Evolutionary conservation across 1,284 basidiomycete species (phyloP), one percentile per base, ranked within the genome.

Genomic region (Cutaneotrichosporon sp.): DNA sequence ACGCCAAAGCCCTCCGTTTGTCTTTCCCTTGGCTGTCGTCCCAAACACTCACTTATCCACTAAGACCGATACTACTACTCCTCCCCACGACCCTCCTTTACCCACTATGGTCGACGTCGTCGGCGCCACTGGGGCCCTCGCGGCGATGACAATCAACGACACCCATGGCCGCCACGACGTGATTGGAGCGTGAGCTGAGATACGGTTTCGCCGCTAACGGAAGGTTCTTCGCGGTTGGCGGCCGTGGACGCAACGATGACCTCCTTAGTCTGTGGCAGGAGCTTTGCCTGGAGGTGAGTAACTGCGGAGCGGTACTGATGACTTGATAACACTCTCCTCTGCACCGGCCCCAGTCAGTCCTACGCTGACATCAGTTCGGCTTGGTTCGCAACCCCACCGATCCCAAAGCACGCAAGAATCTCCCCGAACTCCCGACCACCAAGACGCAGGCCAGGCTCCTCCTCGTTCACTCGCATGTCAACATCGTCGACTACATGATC

Each of bases 211-310:
- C n/a, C n/a, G n/a, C 34, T 37, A 20, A 37, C 17, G 5, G 34
- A n/a, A 37, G 34, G 16, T 37, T 19, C n/a, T 11, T 37, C 17
- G 34, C 34, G n/a, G n/a, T n/a, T 20, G n/a, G n/a, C 16, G 9
- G n/a, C 6, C 14, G 17, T 26, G 24, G 17, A 5, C 26, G 39
- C 16, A 26, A 42, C 16, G 25, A 16, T 26, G 24, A 26, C 52
- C 70, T 68, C 48, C 60, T 74, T 4, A 55, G 61, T 12, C 52
- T 74, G 6, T 74, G 70, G 70, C 72, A 72, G 50, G 62, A 70
- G 1, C 56, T 74, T 19, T 71, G 69, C 43, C 57, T 71, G 39
- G 70, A 74, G 56, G 69, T 72, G 37, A 55, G 69, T 48, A 2
- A n/a, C n/a, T n/a, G n/a, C n/a, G n/a, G n/a, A n/a, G n/a, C n/a